Percentiles rank a stretch among this genome's conserved stretches.
Evolutionary conservation across 2,329 filamentous ascomycete species (phyloP).

Genomic region (Diaporthe eres): DNA sequence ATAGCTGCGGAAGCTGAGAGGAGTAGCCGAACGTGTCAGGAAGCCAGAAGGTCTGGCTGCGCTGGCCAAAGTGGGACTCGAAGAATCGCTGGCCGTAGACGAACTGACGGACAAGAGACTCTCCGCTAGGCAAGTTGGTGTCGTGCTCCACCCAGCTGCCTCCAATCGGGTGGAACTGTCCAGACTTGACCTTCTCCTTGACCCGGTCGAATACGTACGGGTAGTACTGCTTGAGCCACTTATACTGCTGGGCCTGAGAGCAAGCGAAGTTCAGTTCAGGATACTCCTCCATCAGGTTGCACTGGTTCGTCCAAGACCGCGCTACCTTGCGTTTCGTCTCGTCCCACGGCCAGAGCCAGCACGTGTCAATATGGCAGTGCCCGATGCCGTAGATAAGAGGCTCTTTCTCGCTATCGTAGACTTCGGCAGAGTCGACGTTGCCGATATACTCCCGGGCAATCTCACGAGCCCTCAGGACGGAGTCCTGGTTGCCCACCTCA

Average conservation of each 20-base stretch:
- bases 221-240: conserved; percentile 94
- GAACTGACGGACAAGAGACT: conserved; percentile 94
- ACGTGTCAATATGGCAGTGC: conserved; percentile 98
- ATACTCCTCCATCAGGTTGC: conserved; percentile 94
- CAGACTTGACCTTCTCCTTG: conserved; percentile 90
- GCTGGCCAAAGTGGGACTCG: conserved; percentile 89
- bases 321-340: conserved; percentile 98
- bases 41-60: conserved; percentile 95
- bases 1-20: conserved; percentile 92
- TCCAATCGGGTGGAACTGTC: conserved; percentile 93
- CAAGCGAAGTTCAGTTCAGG: conserved; percentile 93
- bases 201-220: conserved; percentile 91
- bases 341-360: conserved; percentile 98
- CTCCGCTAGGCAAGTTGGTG: conserved; percentile 96
- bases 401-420: conserved; percentile 83
- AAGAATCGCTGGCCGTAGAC: conserved; percentile 96
- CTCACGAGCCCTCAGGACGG: conserved; percentile 83
- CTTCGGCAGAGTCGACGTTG: conserved; percentile 83
- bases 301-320: conserved; percentile 97
- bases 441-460: conserved; percentile 89
- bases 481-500: conserved; percentile 82
- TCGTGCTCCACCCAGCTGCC: conserved; percentile 99
- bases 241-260: conserved; percentile 97
- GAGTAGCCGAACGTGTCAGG: conserved; percentile 99
- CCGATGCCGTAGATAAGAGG: conserved; percentile 90